Percentiles rank a stretch among this genome's conserved stretches.
Conservation (phyloP, 2,329 filamentous ascomycete species). For the Cercospora janseana region DNA sequence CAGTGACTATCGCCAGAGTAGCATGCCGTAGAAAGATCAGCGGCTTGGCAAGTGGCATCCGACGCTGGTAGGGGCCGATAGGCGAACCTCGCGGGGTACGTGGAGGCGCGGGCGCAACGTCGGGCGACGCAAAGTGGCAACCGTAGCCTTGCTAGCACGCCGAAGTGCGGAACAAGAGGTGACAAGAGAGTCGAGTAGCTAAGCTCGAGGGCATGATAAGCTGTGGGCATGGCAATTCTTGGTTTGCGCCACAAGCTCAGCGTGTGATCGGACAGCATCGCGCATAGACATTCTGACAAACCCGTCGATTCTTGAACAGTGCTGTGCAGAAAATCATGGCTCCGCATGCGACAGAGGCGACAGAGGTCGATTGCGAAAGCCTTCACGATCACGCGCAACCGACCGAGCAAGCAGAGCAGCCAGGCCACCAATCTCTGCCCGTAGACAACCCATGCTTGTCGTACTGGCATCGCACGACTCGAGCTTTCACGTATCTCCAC, state of each 20-base stretch:
- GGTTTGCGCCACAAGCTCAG: no score
- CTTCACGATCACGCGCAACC: neutral
- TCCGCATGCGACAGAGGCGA: conserved; percentile 21
- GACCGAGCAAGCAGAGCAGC: neutral
- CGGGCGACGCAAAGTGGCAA: conserved; percentile 14
- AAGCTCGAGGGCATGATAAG: neutral
- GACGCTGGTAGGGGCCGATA: conserved; percentile 13
- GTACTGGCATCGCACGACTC: conserved; percentile 50
- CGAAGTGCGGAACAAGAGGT: conserved; percentile 6
- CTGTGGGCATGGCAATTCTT: neutral
- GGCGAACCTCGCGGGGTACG: conserved; percentile 2
- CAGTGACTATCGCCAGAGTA: conserved; percentile 9
- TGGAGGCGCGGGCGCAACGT: conserved; percentile 3
- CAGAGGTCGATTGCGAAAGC: neutral
- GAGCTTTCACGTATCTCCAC: conserved; percentile 45
- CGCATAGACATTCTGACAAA: no score
- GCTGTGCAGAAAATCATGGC: no score
- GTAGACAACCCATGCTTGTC: conserved; percentile 37
- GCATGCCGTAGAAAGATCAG: conserved; percentile 6
- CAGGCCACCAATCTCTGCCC: conserved; percentile 22
- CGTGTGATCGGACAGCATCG: no score
- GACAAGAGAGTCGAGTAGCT: neutral
- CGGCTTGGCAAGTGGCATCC: neutral
- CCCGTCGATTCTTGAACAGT: no score
- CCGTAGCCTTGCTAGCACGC: neutral